Base-by-base conservation (phyloP, 768 basidiomycete species). In the Tricholoma furcatifolium region DNA sequence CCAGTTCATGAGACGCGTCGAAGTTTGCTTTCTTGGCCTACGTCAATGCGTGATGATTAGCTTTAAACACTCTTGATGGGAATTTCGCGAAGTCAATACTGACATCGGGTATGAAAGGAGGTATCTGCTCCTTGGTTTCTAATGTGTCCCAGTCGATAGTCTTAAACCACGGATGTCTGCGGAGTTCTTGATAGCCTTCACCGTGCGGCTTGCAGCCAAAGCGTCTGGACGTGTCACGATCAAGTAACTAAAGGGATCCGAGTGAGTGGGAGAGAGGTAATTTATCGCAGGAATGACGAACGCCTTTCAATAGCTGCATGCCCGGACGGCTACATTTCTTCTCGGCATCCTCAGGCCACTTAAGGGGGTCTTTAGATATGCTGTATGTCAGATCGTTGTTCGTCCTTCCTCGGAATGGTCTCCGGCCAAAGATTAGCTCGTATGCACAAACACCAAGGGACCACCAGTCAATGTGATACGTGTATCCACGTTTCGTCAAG, bases 11-110 rank as follows among this genome's bases (percentile, higher is more conserved):
- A 11, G 96, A 98, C 23, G 96, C 95, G 66, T 99, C 96, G 65
- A 99, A 99, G 69, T 99, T 98, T 27, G 96, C 93, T 71, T 97
- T 97, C 75, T 98, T 98, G n/a, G 87, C 86, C 95, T 98, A 64
- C 17, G 40, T 50, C 30, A 51, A n/a, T n/a, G n/a, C n/a, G 42
- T 8, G 21, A 27, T 45, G 9, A 43, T 41, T 32, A 20, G 5
- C 46, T 14, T 55, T 43, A 9, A 44, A 3, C 34, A 15, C n/a
- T 14, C 15, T 31, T 32, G 54, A 43, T 24, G 43, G 51, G 60
- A 56, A 27, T 18, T 15, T 4, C 2, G 9, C 43, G 23, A n/a
- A 38, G 12, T 42, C n/a, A 35, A 44, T 12, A 75, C 84, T 60
- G 66, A 88, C 88, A 58, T 98, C 96, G 34, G 96, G 96, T 51